These are phyloP conservation scores for Porogramme epimiltina DNA, from an alignment of 1,284 basidiomycete genomes.

Conservation along the genomic window DNA sequence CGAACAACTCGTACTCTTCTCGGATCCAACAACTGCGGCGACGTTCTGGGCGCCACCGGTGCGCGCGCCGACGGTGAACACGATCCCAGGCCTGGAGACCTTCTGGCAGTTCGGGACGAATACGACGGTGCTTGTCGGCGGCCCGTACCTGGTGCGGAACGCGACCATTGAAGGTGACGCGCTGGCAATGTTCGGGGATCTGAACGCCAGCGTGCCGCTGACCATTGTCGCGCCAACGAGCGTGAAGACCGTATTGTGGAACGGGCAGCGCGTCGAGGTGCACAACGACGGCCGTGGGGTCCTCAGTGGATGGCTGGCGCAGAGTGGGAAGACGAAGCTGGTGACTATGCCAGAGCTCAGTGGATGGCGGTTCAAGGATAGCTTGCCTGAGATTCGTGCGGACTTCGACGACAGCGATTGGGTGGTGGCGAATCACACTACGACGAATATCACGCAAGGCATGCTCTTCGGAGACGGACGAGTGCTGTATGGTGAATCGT, in stretches of 20 bases:
- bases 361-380: conserved; percentile 72
- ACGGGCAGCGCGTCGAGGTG: conserved; percentile 52
- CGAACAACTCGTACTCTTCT: conserved; percentile 65
- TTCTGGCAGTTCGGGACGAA: conserved; percentile 59
- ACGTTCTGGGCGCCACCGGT: conserved; percentile 58
- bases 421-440: conserved; percentile 66
- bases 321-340: conserved; percentile 13
- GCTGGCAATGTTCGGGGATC: conserved; percentile 50
- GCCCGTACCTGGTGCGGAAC: conserved; percentile 55
- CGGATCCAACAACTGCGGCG: conserved; percentile 62
- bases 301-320: conserved; percentile 29
- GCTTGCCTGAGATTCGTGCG: conserved; percentile 64
- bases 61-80: conserved; percentile 22
- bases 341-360: conserved; percentile 41
- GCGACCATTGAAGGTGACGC: conserved; percentile 41
- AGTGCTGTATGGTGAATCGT: conserved; percentile 56
- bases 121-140: conserved; percentile 50
- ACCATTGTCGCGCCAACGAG: conserved; percentile 53
- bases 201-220: conserved; percentile 43
- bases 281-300: conserved; percentile 25
- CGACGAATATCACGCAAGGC: conserved; percentile 71
- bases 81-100: conserved; percentile 34
- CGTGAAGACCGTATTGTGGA: conserved; percentile 67
- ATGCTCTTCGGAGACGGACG: conserved; percentile 73
- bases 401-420: conserved; percentile 65